Conservation (phyloP, 163 green algal species). For the Volvox carteri region DNA sequence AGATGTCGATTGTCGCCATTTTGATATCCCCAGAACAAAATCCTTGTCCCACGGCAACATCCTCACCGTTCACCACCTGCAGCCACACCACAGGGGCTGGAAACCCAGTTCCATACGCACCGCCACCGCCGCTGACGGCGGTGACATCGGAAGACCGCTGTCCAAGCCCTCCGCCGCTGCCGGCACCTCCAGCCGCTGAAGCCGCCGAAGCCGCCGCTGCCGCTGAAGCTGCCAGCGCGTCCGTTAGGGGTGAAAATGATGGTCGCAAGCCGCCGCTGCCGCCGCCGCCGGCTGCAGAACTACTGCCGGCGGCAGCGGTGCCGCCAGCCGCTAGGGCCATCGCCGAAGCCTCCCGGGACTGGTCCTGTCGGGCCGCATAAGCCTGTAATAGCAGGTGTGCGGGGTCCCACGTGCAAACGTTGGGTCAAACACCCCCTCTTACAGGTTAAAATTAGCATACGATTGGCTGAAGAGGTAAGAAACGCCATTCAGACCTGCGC, state of each 20-base stretch:
- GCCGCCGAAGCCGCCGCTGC: not conserved
- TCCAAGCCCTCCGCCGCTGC: not conserved
- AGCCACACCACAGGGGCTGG: not conserved
- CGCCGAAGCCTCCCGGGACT: not conserved
- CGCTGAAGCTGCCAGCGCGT: slow-evolving; percentile 18
- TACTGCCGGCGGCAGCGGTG: not conserved
- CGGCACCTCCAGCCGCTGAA: not conserved
- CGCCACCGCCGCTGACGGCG: not conserved
- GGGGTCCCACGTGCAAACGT: too few relatives aligned
- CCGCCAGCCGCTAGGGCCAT: not conserved
- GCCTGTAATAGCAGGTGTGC: too few relatives aligned
- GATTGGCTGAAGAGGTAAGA: too few relatives aligned
- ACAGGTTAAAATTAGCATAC: too few relatives aligned
- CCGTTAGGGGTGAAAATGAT: slow-evolving; percentile 16
- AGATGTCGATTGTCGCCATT: too few relatives aligned
- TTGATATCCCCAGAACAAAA: too few relatives aligned
- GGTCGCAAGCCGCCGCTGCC: not conserved
- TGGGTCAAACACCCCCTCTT: too few relatives aligned
- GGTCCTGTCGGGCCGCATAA: slow-evolving; percentile 15
- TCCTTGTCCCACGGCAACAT: too few relatives aligned
- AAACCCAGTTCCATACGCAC: not conserved
- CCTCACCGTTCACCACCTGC: slow-evolving; percentile 22
- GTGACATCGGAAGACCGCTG: not conserved
- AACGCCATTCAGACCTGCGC: too few relatives aligned
- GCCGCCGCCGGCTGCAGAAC: not conserved